Base-by-base conservation (phyloP, 1,139 yeast genomes). In the Candida smagusa region DNA sequence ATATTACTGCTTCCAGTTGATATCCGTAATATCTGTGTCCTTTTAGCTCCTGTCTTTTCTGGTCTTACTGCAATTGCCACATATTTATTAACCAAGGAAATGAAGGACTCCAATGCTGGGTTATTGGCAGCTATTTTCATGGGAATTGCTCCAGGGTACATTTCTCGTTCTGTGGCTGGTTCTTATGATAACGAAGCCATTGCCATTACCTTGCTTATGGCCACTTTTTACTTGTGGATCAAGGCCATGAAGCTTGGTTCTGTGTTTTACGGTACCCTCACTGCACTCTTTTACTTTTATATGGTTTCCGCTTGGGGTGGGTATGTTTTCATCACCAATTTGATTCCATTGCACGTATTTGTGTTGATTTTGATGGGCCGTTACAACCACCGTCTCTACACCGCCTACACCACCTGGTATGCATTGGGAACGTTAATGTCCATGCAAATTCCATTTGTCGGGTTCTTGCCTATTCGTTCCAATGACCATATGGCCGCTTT, bases 221-320 rank as follows among this genome's bases (percentile, higher is more conserved):
- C 92, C 26, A 88, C 98, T 7, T 94, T 94, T 62, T 90, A 81
- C 72, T 77, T 88, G 47, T 94, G 99, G 99, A 85, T 92, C 64
- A 89, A 88, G 64, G 83, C 96, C 11, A 77, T 88, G 65, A 92
- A 90, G 63, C 68, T 84, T 34, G 99, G 99, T 24, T 86, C 96
- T 2, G 83, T 89, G 12, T 74, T 86, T 50, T 87, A 83, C 72
- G 95, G 90, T 12, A 75, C 94, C 5, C 66, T 84, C 52, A 81
- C 97, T 26, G 95, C 98, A 2, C 61, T 88, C 34, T 84, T 83
- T 53, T 94, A 94, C 69, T 94, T 94, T 63, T 94, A 94, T 73
- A 94, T 94, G 99, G 99, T 94, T 37, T 84, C 96, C 37, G 98
- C 99, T n/a, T 94, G 99, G 99, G 98, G 98, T 72, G 99, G 99